Conservation (phyloP, 2,329 filamentous ascomycete genomes). For the Colletotrichum gigasporum region DNA sequence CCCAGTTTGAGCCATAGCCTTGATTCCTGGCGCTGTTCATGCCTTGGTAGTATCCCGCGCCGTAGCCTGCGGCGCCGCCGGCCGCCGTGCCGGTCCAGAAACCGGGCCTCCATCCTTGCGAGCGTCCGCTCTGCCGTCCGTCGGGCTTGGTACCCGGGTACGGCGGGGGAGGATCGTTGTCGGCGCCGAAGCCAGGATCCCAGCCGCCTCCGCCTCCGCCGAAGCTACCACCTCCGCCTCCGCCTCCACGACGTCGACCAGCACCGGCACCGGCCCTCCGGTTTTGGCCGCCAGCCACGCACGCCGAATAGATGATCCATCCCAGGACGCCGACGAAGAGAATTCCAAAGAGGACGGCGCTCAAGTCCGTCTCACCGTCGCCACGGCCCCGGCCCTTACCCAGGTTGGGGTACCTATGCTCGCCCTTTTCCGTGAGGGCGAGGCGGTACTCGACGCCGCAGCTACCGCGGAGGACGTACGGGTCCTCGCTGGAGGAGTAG, state of each 20-base stretch:
- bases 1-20: conserved; percentile 41
- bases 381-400: conserved; percentile 46
- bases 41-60: conserved; percentile 57
- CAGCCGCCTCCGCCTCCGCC: conserved; percentile 53
- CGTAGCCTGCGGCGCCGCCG: conserved; percentile 75
- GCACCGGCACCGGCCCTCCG: conserved; percentile 42
- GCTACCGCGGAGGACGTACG: conserved; percentile 88
- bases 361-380: conserved; percentile 42
- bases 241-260: conserved; percentile 49
- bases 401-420: conserved; percentile 72
- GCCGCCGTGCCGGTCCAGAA: conserved; percentile 78
- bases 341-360: conserved; percentile 64
- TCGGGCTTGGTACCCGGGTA: conserved; percentile 55
- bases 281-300: conserved; percentile 36
- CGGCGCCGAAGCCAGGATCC: conserved; percentile 47
- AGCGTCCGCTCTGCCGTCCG: conserved; percentile 34
- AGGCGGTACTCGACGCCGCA: conserved; percentile 93
- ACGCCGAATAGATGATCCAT: conserved; percentile 71
- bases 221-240: conserved; percentile 51
- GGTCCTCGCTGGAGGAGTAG: conserved; percentile 79
- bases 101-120: conserved; percentile 72
- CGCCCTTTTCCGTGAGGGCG: conserved; percentile 79
- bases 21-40: conserved; percentile 38
- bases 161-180: conserved; percentile 62
- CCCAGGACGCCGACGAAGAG: conserved; percentile 68